phyloP scores from a whole-genome alignment of 1,284 basidiomycete genomes.

The Cutaneotrichosporon curvatum region DNA sequence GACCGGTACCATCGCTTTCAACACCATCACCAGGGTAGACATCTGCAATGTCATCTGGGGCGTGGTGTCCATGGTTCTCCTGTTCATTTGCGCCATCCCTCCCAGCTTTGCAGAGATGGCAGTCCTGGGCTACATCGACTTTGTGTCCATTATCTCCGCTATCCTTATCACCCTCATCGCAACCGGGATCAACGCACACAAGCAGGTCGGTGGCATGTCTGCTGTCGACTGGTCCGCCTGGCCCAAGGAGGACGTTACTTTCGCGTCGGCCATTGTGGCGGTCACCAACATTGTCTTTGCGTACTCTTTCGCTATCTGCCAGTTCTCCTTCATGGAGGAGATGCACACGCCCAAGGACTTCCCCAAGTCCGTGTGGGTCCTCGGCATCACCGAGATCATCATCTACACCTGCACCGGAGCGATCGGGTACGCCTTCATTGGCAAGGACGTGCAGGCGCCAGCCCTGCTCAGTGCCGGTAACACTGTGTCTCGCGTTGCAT shows the following conservation, averaged over 20 bases:
- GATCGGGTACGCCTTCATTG: constrained; percentile 18
- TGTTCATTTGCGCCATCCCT: constrained; percentile 13
- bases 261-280: constrained; percentile 28
- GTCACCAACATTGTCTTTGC: constrained; percentile 32
- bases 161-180: constrained; percentile 34
- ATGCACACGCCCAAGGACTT: constrained; percentile 15
- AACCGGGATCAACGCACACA: constrained; percentile 21
- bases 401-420: constrained; percentile 33
- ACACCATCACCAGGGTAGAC: constrained; percentile 6
- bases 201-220: constrained; percentile 15
- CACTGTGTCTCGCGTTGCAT: constrained; percentile 12
- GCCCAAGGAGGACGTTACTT: constrained; percentile 25
- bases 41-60: constrained; percentile 12
- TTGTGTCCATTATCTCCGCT: constrained; percentile 28
- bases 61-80: constrained; percentile 12
- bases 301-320: constrained; percentile 23
- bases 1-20: constrained; percentile 14
- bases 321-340: constrained; percentile 19
- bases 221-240: constrained; percentile 25
- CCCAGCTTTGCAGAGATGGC: constrained; percentile 25
- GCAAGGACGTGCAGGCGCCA: constrained; percentile 9
- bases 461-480: constrained; percentile 13
- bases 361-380: constrained; percentile 29
- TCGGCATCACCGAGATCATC: constrained; percentile 27
- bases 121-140: constrained; percentile 35